phyloP scores from a whole-genome alignment of 768 basidiomycete species.

The Tephrocybe sp. region DNA sequence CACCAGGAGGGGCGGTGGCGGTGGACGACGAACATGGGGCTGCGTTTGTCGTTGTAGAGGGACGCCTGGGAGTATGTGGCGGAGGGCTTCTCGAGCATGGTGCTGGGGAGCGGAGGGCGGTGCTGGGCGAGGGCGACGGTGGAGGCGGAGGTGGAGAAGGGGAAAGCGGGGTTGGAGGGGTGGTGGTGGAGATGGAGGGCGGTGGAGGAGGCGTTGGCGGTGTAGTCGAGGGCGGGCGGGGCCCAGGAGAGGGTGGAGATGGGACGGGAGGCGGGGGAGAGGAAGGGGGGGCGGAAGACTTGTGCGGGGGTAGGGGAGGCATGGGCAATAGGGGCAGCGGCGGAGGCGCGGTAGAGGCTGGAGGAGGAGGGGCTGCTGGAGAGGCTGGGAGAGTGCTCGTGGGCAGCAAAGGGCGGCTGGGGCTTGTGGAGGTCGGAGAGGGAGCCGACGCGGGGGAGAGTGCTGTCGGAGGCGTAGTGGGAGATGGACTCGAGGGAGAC shows the following conservation, averaged over 20 bases:
- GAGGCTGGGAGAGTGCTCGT: slow-evolving; percentile 30
- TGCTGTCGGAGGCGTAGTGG: slow-evolving; percentile 18
- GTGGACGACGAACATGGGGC: background rate
- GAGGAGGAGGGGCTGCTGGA: slow-evolving; percentile 26
- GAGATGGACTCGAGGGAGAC: slow-evolving; percentile 44
- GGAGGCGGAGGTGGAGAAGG: slow-evolving; percentile 23
- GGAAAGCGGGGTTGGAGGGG: no score
- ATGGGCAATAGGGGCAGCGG: slow-evolving; percentile 40
- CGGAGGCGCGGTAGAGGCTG: slow-evolving; percentile 43
- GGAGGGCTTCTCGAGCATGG: slow-evolving; percentile 42
- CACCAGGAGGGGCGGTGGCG: slow-evolving; percentile 32
- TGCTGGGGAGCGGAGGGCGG: slow-evolving; percentile 50
- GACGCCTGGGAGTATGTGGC: background rate
- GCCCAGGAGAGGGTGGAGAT: slow-evolving; percentile 57
- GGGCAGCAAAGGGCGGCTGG: slow-evolving; percentile 29
- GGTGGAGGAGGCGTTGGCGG: slow-evolving; percentile 20
- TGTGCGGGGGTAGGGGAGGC: slow-evolving; percentile 42
- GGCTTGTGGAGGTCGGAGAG: slow-evolving; percentile 36
- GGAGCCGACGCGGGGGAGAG: slow-evolving; percentile 20
- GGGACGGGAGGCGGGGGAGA: slow-evolving; percentile 70
- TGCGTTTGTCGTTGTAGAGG: background rate
- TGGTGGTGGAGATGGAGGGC: slow-evolving; percentile 25
- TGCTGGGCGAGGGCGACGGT: slow-evolving; percentile 31
- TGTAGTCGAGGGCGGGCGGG: slow-evolving; percentile 27
- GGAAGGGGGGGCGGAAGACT: slow-evolving; percentile 68